These are phyloP conservation scores for Monilinia fructicola DNA, from an alignment of 2,329 filamentous ascomycete species.

Conservation along the genomic window DNA sequence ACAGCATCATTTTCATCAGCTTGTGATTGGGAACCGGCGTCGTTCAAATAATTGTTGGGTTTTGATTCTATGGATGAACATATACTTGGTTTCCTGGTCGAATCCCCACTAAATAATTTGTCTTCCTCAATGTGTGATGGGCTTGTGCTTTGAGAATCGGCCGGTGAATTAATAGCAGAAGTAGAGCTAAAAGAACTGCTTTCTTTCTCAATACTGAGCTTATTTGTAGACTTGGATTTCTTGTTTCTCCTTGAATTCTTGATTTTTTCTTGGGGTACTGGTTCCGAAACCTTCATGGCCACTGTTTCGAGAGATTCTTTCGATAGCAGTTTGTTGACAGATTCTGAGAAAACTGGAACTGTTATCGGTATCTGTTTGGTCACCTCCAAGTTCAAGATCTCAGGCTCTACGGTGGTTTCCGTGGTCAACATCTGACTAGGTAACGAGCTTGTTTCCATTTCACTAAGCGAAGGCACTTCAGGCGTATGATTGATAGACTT, in stretches of 20 bases:
- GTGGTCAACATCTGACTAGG: background rate
- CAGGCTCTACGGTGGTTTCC: background rate
- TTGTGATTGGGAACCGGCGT: background rate
- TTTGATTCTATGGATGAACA: background rate
- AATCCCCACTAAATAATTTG: slow-evolving; percentile 24
- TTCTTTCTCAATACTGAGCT: background rate
- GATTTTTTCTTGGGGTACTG: slow-evolving; percentile 3
- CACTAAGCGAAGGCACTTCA: too few species aligned
- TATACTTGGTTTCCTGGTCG: slow-evolving; percentile 27
- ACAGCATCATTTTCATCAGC: background rate
- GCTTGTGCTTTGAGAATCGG: slow-evolving; percentile 5
- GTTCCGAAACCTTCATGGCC: background rate
- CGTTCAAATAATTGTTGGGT: background rate
- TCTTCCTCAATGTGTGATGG: slow-evolving; percentile 16
- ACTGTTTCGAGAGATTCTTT: background rate
- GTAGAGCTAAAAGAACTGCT: background rate
- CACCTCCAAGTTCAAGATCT: background rate
- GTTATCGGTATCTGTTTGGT: background rate
- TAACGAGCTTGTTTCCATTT: background rate
- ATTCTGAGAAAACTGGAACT: background rate
- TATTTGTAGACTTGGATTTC: slow-evolving; percentile 16
- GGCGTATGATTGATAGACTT: background rate
- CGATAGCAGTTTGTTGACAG: background rate
- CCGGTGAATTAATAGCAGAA: background rate
- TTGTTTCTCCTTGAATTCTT: slow-evolving; percentile 19